Percentiles rank a stretch among this genome's conserved stretches.
phyloP scores from a whole-genome alignment of 192 early-diverging fungal genomes.

The Coemansia sp. region DNA sequence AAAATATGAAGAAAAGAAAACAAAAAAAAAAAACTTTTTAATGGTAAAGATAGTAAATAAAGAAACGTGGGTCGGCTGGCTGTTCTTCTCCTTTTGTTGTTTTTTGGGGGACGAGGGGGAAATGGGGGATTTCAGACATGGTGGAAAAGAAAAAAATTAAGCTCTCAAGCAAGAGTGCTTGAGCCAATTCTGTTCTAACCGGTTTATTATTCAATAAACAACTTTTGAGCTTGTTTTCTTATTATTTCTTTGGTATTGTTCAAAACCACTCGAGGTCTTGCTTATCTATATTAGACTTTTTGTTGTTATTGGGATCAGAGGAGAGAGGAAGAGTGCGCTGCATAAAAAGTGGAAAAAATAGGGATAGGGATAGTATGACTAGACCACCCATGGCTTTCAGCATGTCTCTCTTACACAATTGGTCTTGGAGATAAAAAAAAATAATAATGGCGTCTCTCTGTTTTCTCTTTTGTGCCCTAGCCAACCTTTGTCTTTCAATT shows the following conservation, averaged over 20 bases:
- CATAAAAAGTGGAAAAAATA: background rate
- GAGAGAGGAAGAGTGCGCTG: background rate
- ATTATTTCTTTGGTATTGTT: background rate
- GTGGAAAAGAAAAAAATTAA: background rate
- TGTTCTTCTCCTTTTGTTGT: background rate
- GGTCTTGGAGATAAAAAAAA: background rate
- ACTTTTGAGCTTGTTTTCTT: background rate
- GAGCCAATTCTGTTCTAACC: background rate
- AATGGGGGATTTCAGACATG: background rate
- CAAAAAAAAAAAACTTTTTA: background rate
- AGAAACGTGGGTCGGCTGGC: background rate
- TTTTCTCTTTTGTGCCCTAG: background rate
- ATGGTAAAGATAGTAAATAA: constrained; percentile 2
- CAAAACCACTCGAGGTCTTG: background rate
- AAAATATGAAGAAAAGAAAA: constrained; percentile 5
- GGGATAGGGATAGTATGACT: constrained; percentile 3
- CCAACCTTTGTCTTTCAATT: background rate
- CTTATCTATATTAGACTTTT: background rate
- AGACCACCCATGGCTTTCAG: background rate
- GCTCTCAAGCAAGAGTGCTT: background rate
- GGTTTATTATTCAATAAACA: background rate
- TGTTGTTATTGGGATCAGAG: background rate
- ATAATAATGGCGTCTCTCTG: background rate
- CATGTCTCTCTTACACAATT: background rate
- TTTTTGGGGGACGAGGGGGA: background rate